phyloP scores from a whole-genome alignment of 176 grass and related monocot species.

The maize (Zea mays) region DNA sequence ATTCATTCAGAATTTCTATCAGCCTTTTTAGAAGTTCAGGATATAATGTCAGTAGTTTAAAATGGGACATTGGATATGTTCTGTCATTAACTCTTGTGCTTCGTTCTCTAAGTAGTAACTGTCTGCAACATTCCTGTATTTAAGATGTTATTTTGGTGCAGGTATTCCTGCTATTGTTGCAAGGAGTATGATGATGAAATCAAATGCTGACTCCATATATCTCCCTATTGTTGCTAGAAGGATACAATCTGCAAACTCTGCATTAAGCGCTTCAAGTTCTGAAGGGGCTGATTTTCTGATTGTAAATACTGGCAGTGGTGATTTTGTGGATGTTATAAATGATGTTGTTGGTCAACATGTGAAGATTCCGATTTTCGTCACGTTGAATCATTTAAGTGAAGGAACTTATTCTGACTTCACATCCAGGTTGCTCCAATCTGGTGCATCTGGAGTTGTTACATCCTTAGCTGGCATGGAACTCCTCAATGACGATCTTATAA shows the following conservation, averaged over 20 bases:
- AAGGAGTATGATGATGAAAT: constrained; percentile 98
- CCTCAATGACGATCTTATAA: constrained; percentile 56
- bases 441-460: constrained; percentile 74
- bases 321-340: constrained; percentile 38
- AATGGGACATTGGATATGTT: not conserved
- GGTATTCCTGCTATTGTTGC: constrained; percentile 92
- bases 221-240: constrained; percentile 90
- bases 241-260: constrained; percentile 58
- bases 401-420: constrained; percentile 52
- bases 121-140: not conserved
- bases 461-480: constrained; percentile 57
- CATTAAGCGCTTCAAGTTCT: constrained; percentile 70
- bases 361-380: constrained; percentile 87
- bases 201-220: constrained; percentile 88
- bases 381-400: constrained; percentile 40
- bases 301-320: constrained; percentile 38
- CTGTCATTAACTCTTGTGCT: not conserved
- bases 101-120: not conserved
- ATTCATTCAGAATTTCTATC: not conserved
- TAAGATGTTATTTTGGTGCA: constrained; percentile 43
- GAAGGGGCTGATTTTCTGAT: constrained; percentile 98
- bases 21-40: not conserved
- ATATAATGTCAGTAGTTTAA: not conserved
- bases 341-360: constrained; percentile 51
- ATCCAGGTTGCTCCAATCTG: constrained; percentile 70